phyloP scores from a whole-genome alignment of 1,284 basidiomycete species.

The Malassezia japonica region DNA sequence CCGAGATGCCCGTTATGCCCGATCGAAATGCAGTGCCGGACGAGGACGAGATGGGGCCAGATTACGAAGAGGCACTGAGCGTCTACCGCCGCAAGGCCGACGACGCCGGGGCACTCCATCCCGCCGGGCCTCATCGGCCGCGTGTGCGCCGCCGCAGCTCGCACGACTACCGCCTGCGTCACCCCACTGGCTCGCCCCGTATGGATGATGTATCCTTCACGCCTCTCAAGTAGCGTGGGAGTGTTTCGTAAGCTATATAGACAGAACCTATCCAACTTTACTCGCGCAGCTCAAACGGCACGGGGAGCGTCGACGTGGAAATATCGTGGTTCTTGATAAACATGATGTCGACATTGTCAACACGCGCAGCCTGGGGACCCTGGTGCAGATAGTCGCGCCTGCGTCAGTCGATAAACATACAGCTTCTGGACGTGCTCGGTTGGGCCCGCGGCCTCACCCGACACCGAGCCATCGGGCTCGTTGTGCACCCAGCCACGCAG shows the following conservation, averaged over 20 bases:
- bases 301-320: conserved; percentile 9
- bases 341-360: conserved; percentile 19
- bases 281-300: conserved; percentile 14
- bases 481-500: conserved; percentile 18
- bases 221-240: not conserved
- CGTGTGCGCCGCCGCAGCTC: conserved; percentile 9
- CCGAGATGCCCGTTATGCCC: too few species aligned
- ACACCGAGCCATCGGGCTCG: conserved; percentile 16
- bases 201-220: not conserved
- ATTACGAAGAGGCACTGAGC: conserved; percentile 14
- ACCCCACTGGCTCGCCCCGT: not conserved
- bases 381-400: conserved; percentile 13
- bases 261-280: too few species aligned
- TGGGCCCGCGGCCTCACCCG: conserved; percentile 15
- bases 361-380: conserved; percentile 10
- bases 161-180: conserved; percentile 8
- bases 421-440: conserved; percentile 13
- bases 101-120: not conserved
- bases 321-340: conserved; percentile 18
- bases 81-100: conserved; percentile 6
- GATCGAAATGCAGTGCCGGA: not conserved
- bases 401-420: conserved; percentile 9
- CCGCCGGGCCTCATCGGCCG: not conserved
- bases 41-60: conserved; percentile 10
- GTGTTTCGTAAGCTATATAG: too few species aligned